Evolutionary conservation across 2,329 filamentous ascomycete species (phyloP), one percentile per base, ranked within the genome.

Genomic region (Fusarium goolgardi): DNA sequence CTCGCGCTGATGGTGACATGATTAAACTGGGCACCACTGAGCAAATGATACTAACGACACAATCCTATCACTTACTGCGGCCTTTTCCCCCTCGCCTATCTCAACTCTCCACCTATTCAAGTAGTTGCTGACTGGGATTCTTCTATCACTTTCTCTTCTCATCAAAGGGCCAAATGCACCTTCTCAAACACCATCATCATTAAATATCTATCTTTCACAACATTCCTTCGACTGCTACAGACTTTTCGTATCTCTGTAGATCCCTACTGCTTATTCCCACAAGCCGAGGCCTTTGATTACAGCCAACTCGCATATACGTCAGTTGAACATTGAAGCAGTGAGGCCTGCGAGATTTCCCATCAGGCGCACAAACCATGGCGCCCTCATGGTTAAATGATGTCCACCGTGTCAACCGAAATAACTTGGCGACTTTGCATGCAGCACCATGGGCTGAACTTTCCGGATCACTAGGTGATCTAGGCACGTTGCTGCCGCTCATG

Each of bases 401-500:
- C 25, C 74, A 74, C 37, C 77, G 73, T 55, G 55, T 76, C 25
- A 79, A 84, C 69, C 78, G 76, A 52, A 80, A 85, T 73, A 88
- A 87, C 78, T 72, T 85, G 62, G 70, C 76, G 31, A 84, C 82
- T 21, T 75, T 88, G 56, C 80, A 81, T 40, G 75, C 74, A 54
- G 78, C 80, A 7, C 85, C 86, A 18, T 75, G 84, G 60, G 79
- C 91, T 49, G 95, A 98, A 81, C 88, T 98, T 54, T 97, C 95
- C 2, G 95, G 95, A 52, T 92, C 94, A 0, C 85, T 89, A 4
- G 95, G 95, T 66, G 95, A 97, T 76, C 85, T 97, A 41, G 95
- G 95, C 67, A 97, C 95, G 4, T 86, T 97, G 31, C 86, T 97
- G 13, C 95, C 94, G 47, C 88, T 97, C 56, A 92, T 96, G 83